These are phyloP conservation scores for Podosphaera leucotricha DNA, from an alignment of 2,329 filamentous ascomycete genomes.

Conservation along the genomic window DNA sequence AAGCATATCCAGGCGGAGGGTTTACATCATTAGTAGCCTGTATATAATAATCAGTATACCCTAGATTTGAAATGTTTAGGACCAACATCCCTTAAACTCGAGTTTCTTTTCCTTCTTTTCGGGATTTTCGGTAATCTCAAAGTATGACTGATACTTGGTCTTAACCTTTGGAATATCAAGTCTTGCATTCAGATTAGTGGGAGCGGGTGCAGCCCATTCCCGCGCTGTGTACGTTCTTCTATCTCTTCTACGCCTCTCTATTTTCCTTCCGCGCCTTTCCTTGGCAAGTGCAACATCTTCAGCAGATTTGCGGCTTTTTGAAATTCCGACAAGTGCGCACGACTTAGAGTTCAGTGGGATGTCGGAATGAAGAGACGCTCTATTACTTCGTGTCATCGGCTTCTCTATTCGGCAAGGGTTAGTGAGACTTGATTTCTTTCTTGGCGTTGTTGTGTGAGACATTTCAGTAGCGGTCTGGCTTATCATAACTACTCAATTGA, in stretches of 20 bases:
- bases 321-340: background rate
- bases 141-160: constrained; percentile 34
- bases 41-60: constrained; percentile 2
- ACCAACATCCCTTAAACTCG: constrained; percentile 30
- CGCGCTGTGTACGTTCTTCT: constrained; percentile 10
- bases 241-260: constrained; percentile 11
- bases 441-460: background rate
- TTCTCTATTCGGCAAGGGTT: background rate
- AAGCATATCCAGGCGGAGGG: constrained; percentile 37
- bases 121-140: constrained; percentile 39
- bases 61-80: background rate
- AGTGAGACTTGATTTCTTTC: background rate
- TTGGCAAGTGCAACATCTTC: constrained; percentile 2
- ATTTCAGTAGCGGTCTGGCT: background rate
- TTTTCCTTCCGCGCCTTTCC: constrained; percentile 10
- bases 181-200: constrained; percentile 14
- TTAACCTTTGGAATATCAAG: constrained; percentile 16
- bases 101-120: constrained; percentile 37
- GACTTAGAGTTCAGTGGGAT: background rate
- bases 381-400: background rate
- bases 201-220: constrained; percentile 12
- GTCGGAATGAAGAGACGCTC: background rate
- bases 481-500: background rate
- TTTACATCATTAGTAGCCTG: constrained; percentile 28
- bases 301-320: background rate